These are phyloP conservation scores for Chlorella sp. DNA, from an alignment of 139 green algal species.

Conservation along the genomic window DNA sequence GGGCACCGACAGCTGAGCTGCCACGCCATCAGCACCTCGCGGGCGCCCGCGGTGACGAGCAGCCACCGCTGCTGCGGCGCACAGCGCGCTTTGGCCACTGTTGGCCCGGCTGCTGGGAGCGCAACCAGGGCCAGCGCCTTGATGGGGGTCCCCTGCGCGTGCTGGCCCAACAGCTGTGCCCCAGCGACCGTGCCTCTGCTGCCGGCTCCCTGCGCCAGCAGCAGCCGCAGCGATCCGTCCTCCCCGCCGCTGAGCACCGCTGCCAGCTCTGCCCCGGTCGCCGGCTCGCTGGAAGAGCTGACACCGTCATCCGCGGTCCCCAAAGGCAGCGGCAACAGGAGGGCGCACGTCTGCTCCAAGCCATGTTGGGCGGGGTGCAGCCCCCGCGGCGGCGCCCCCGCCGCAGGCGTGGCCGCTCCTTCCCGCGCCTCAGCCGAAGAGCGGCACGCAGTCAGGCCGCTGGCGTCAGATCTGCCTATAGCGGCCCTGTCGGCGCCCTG, in stretches of 20 bases:
- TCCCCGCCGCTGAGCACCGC: conserved; percentile 6
- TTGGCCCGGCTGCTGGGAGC: background rate
- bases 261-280: background rate
- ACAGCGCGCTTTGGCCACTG: background rate
- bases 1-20: background rate
- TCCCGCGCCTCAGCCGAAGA: no score
- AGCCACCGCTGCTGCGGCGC: conserved; percentile 14
- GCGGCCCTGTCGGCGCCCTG: no score
- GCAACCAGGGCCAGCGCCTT: conserved; percentile 26
- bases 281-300: no score
- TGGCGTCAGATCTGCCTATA: no score
- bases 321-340: conserved; percentile 2
- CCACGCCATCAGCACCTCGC: conserved; percentile 34
- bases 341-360: conserved; percentile 29
- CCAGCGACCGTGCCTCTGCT: background rate
- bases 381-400: background rate
- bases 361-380: conserved; percentile 13
- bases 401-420: no score
- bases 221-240: no score
- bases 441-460: no score
- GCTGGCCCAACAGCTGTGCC: conserved; percentile 6
- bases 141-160: conserved; percentile 17
- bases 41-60: conserved; percentile 33
- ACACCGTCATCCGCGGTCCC: no score
- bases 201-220: background rate